phyloP scores from a whole-genome alignment of 768 basidiomycete species.

The Epithele typhae region DNA sequence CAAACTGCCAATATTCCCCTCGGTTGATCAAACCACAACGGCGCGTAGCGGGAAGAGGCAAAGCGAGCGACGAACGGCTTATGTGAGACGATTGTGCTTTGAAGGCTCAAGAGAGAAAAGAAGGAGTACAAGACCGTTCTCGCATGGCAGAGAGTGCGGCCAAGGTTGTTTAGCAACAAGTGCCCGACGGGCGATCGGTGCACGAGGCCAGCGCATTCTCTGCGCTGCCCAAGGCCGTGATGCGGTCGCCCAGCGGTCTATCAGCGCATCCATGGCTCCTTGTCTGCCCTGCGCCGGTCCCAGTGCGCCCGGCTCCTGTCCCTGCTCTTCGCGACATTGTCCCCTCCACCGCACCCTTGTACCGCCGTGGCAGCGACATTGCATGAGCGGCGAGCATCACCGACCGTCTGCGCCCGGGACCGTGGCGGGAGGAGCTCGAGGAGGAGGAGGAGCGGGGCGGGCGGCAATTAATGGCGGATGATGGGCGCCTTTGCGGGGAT shows the following conservation, averaged over 20 bases:
- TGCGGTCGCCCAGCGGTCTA: slow-evolving; percentile 7
- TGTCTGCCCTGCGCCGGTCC: background rate
- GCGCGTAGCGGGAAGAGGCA: background rate
- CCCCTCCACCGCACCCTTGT: no score
- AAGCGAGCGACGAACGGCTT: no score
- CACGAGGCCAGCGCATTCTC: background rate
- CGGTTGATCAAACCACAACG: no score
- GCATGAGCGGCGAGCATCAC: no score
- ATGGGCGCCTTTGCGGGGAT: background rate
- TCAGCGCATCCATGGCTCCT: slow-evolving; percentile 4
- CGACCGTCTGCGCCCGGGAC: no score
- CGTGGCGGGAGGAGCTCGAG: background rate
- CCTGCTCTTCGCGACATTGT: background rate
- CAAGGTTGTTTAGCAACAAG: slow-evolving; percentile 8
- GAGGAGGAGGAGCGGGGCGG: background rate
- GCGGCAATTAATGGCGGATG: background rate
- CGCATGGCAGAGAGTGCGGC: background rate
- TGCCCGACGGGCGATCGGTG: background rate
- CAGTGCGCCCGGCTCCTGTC: no score
- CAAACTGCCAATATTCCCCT: no score
- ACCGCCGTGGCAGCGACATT: no score
- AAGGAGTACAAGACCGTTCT: background rate
- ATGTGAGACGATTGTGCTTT: no score
- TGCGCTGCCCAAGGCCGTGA: background rate
- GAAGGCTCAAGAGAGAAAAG: slow-evolving; percentile 1